A percentile compares a stretch with the other conserved stretches of the same genome.
Conservation (phyloP, 495 filamentous ascomycete genomes). For the Aspergillus coremiiformis region DNA sequence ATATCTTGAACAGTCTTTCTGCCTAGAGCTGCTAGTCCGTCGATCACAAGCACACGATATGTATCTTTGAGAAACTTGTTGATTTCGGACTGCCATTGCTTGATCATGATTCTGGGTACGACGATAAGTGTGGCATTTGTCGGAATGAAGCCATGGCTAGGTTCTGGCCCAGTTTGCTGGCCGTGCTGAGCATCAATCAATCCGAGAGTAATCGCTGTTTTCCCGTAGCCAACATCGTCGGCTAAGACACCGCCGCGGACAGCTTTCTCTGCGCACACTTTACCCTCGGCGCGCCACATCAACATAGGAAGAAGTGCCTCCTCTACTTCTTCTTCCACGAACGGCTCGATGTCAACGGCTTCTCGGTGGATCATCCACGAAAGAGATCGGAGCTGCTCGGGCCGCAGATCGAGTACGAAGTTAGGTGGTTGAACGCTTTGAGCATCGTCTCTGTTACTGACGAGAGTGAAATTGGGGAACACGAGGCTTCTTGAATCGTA, state of each 20-base stretch:
- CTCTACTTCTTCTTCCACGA: conserved; percentile 60
- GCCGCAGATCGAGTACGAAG: conserved; percentile 33
- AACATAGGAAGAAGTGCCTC: conserved; percentile 54
- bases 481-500: conserved; percentile 23
- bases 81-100: conserved; percentile 62
- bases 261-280: conserved; percentile 29
- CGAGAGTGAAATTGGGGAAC: conserved; percentile 33
- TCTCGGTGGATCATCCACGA: conserved; percentile 65
- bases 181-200: conserved; percentile 47
- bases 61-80: conserved; percentile 45
- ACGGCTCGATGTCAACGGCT: conserved; percentile 30
- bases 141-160: conserved; percentile 33
- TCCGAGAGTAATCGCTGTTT: conserved; percentile 66
- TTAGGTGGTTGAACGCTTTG: conserved; percentile 31
- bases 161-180: conserved; percentile 8
- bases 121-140: conserved; percentile 64
- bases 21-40: conserved; percentile 20
- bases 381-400: conserved; percentile 53
- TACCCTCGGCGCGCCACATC: conserved; percentile 56
- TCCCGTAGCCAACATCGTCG: conserved; percentile 75
- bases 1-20: conserved; percentile 34
- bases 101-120: conserved; percentile 52
- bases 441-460: conserved; percentile 38
- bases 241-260: conserved; percentile 65
- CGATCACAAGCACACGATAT: conserved; percentile 40